These are phyloP conservation scores for Cenchrus fungigraminus DNA, from an alignment of 176 grass and related monocot species.

Conservation along the genomic window DNA sequence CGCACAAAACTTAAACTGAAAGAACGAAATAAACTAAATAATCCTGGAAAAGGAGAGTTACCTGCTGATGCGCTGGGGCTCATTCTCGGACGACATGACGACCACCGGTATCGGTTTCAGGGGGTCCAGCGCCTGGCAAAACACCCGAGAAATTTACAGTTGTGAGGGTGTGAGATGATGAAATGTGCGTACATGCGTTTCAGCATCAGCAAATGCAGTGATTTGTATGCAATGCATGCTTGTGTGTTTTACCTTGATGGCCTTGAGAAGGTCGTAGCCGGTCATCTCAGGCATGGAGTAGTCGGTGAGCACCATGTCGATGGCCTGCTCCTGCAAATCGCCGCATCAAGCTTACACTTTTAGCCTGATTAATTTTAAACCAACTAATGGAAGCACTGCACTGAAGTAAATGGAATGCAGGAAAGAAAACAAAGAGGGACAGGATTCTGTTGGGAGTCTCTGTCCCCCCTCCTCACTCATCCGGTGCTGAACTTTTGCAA, in stretches of 20 bases:
- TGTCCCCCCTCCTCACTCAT: neutral
- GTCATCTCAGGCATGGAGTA: constrained; percentile 99
- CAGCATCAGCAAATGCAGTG: neutral
- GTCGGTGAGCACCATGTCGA: constrained; percentile 96
- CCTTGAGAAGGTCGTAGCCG: constrained; percentile 92
- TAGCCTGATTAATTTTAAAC: neutral
- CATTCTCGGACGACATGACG: constrained; percentile 98
- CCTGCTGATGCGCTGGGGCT: constrained; percentile 97
- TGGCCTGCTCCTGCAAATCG: constrained; percentile 59
- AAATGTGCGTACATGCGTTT: neutral
- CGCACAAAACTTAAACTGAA: neutral
- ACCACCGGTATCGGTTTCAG: constrained; percentile 84
- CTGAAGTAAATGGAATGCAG: neutral
- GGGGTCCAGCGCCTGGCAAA: constrained; percentile 57
- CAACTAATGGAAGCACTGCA: neutral
- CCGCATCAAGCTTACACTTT: neutral
- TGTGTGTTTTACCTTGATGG: constrained; percentile 70
- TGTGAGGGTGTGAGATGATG: neutral
- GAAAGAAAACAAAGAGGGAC: neutral
- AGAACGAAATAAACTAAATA: neutral
- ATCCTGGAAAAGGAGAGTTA: neutral
- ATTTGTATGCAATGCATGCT: too few species aligned
- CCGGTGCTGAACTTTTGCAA: neutral
- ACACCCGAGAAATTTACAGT: neutral
- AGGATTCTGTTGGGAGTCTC: neutral